A percentile compares a stretch with the other conserved stretches of the same genome.
Evolutionary conservation across 306 rosid species (phyloP).

Genomic region (Chamaecrista fasciculata): DNA sequence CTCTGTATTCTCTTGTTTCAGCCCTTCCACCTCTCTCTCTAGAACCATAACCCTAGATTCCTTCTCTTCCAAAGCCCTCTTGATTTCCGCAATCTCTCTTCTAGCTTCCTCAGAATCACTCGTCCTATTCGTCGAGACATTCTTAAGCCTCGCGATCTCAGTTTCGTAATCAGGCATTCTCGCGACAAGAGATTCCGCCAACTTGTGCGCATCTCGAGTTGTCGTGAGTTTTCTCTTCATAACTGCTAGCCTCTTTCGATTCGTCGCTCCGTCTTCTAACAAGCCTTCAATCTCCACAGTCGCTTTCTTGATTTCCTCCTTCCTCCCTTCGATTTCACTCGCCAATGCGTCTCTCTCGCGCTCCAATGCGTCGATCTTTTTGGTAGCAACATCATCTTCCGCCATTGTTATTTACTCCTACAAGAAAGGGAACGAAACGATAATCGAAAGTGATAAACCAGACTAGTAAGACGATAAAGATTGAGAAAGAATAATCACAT

Average conservation of each 20-base stretch:
- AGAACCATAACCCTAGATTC: conserved; percentile 36
- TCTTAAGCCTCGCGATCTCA: conserved; percentile 48
- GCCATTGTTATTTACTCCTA: conserved; percentile 42
- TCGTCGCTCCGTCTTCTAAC: conserved; percentile 23
- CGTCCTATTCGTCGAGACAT: conserved; percentile 37
- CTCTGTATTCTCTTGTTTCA: conserved; percentile 46
- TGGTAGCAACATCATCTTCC: conserved; percentile 19
- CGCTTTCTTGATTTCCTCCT: conserved; percentile 38
- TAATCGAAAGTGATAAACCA: neutral
- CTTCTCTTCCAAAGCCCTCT: conserved; percentile 39
- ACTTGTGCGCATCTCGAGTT: conserved; percentile 33
- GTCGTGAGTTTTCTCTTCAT: conserved; percentile 36
- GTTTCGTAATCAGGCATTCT: conserved; percentile 51
- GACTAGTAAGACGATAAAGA: neutral
- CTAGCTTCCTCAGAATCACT: conserved; percentile 36
- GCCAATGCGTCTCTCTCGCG: conserved; percentile 42
- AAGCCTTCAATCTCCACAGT: conserved; percentile 39
- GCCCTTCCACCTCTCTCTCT: conserved; percentile 47
- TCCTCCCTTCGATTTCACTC: conserved; percentile 35
- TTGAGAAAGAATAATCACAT: neutral
- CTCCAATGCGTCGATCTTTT: conserved; percentile 47
- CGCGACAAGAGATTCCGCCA: conserved; percentile 31
- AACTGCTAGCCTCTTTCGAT: conserved; percentile 35
- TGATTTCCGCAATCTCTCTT: conserved; percentile 34
- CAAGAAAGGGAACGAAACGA: neutral